phyloP scores from a whole-genome alignment of 768 basidiomycete genomes.

The Boletus insuetus region DNA sequence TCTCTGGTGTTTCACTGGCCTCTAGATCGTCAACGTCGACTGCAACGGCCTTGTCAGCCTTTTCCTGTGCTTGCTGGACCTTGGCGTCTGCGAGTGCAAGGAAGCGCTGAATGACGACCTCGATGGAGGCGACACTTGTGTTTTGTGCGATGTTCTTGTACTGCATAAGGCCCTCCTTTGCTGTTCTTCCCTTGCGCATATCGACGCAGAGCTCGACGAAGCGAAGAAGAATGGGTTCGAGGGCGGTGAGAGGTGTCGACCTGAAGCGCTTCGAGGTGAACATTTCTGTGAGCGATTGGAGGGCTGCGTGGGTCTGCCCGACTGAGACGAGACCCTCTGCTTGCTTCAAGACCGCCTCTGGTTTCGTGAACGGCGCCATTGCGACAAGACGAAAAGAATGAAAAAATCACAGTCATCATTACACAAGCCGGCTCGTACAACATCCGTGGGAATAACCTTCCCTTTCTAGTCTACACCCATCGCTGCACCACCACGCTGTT shows the following conservation, averaged over 20 bases:
- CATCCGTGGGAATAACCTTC: slow-evolving; percentile 14
- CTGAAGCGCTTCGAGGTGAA: slow-evolving; percentile 93
- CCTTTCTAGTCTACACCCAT: slow-evolving; percentile 47
- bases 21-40: slow-evolving; percentile 94
- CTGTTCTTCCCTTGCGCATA: slow-evolving; percentile 73
- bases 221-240: slow-evolving; percentile 94
- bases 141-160: slow-evolving; percentile 99
- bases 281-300: slow-evolving; percentile 89
- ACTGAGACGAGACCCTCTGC: slow-evolving; percentile 94
- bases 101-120: slow-evolving; percentile 85
- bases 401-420: background rate
- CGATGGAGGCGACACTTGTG: slow-evolving; percentile 86
- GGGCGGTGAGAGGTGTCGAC: slow-evolving; percentile 78
- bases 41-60: slow-evolving; percentile 72
- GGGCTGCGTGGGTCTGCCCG: slow-evolving; percentile 85
- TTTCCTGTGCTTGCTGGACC: slow-evolving; percentile 82
- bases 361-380: slow-evolving; percentile 91
- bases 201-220: slow-evolving; percentile 97
- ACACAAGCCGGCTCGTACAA: background rate
- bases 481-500: slow-evolving; percentile 87
- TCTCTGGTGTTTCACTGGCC: slow-evolving; percentile 92
- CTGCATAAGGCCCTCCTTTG: slow-evolving; percentile 94
- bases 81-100: slow-evolving; percentile 78
- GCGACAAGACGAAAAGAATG: background rate
- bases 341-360: slow-evolving; percentile 87